These are phyloP conservation scores for Amaranthus hypochondriacus DNA, from an alignment of 148 eudicot genomes.

Conservation along the genomic window DNA sequence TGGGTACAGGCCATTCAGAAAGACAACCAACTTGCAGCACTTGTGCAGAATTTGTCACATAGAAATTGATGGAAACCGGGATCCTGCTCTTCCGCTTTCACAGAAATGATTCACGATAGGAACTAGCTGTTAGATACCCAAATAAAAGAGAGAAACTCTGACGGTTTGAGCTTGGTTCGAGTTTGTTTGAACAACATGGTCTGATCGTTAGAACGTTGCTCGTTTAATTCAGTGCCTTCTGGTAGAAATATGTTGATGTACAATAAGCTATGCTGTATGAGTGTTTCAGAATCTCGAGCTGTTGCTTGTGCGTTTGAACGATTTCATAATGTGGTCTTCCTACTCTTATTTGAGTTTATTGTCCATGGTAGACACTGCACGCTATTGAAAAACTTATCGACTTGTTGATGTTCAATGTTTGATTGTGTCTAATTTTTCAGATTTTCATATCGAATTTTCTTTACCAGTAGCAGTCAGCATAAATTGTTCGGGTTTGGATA, in stretches of 20 bases:
- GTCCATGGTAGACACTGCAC: no score
- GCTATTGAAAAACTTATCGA: no score
- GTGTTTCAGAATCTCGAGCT: no score
- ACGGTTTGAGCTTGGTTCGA: background rate
- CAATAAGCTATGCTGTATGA: no score
- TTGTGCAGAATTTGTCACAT: constrained; percentile 60
- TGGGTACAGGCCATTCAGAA: constrained; percentile 74
- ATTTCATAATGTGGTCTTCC: no score
- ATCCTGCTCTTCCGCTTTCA: background rate
- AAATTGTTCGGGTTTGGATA: no score
- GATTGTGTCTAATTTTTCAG: no score
- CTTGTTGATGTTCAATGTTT: no score
- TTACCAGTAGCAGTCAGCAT: no score
- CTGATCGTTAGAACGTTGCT: background rate
- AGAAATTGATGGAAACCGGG: constrained; percentile 28
- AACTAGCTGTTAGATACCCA: background rate
- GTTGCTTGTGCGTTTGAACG: no score
- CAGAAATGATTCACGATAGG: background rate
- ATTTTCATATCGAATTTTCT: no score
- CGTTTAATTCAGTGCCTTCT: background rate
- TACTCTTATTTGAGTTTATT: no score
- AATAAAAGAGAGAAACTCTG: background rate
- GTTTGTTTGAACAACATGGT: constrained; percentile 3
- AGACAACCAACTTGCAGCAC: constrained; percentile 54
- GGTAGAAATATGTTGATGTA: background rate